Conservation (phyloP, 768 basidiomycete species). For the Leucosporidium yakuticum region DNA sequence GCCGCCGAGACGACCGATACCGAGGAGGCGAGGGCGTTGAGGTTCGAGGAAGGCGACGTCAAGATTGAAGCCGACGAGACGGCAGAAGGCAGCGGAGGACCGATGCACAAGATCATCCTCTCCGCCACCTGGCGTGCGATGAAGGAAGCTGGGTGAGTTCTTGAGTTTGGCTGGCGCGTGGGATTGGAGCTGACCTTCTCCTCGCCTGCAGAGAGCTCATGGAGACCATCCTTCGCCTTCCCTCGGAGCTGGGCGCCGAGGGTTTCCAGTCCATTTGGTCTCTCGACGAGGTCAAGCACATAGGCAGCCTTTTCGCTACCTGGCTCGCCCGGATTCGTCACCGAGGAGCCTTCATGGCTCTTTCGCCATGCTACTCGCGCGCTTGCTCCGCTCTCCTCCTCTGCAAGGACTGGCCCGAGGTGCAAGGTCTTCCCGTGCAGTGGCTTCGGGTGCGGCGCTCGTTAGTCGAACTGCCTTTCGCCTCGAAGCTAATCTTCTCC, state of each 20-base stretch:
- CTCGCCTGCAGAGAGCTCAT: conserved; percentile 22
- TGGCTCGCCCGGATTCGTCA: conserved; percentile 30
- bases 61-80: neutral
- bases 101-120: conserved; percentile 32
- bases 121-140: conserved; percentile 32
- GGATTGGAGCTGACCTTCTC: neutral
- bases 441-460: conserved; percentile 26
- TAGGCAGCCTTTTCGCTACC: conserved; percentile 26
- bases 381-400: conserved; percentile 16
- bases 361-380: conserved; percentile 30
- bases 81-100: conserved; percentile 16
- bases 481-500: too few relatives aligned
- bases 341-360: conserved; percentile 26
- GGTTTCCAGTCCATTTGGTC: conserved; percentile 19
- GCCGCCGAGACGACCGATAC: conserved; percentile 23
- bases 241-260: conserved; percentile 20
- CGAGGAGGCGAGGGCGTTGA: conserved; percentile 32
- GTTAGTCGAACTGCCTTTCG: neutral
- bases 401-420: conserved; percentile 25
- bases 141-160: conserved; percentile 28
- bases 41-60: neutral
- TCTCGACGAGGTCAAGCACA: conserved; percentile 20
- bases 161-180: too few relatives aligned
- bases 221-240: conserved; percentile 31
- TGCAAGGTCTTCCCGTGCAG: conserved; percentile 13